Conservation (phyloP, 306 rosid genomes). For the Cucumis cinereus region DNA sequence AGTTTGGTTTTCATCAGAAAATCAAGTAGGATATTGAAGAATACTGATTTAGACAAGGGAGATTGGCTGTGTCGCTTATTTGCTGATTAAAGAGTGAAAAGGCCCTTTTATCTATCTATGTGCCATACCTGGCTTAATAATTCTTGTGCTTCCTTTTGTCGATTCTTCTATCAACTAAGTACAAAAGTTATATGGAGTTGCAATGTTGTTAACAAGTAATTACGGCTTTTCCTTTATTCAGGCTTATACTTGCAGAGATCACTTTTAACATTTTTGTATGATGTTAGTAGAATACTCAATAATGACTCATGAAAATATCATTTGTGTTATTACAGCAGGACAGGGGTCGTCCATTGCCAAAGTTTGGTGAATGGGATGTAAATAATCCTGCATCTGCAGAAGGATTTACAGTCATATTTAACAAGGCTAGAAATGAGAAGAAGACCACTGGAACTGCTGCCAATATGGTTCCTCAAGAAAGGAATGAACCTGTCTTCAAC, state of each 20-base stretch:
- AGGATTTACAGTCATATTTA: constrained; percentile 80
- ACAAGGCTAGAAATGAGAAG: constrained; percentile 81
- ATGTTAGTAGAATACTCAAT: background rate
- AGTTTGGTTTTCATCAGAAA: background rate
- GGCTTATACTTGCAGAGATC: background rate
- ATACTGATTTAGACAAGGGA: background rate
- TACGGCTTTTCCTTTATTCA: background rate
- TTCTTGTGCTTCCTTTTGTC: background rate
- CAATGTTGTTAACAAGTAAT: background rate
- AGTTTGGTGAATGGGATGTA: constrained; percentile 92
- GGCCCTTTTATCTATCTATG: background rate
- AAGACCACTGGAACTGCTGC: constrained; percentile 25
- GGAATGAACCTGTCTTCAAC: constrained; percentile 16
- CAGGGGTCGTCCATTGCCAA: constrained; percentile 53
- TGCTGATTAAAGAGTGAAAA: background rate
- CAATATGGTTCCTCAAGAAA: constrained; percentile 21
- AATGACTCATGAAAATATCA: background rate
- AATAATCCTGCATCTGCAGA: constrained; percentile 79
- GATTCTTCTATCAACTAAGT: background rate
- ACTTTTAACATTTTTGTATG: background rate
- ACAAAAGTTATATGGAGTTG: background rate
- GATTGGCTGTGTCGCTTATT: background rate
- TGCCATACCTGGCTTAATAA: background rate
- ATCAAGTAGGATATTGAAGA: background rate
- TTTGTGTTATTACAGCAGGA: constrained; percentile 29